Base-by-base conservation (phyloP, 768 basidiomycete species). In the Collybia mongolica region DNA sequence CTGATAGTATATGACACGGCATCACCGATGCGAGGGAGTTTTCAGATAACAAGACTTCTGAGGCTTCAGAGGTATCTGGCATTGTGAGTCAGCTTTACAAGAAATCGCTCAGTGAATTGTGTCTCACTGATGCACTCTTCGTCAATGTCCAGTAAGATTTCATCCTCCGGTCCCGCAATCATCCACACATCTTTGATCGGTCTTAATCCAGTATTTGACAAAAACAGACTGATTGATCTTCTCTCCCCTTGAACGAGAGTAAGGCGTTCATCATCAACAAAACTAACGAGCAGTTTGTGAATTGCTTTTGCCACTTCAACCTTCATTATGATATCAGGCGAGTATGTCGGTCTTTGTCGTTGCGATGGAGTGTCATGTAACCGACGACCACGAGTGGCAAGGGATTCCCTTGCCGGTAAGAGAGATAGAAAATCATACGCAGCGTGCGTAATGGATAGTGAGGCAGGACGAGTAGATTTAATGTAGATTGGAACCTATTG, bases 311-410 rank as follows among this genome's bases (percentile, higher is more conserved):
- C 79, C 9, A 97, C 79, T 9, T 82, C 73, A 5, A 88, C 72
- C 29, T 71, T 72, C 55, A 90, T 74, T 26, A 79, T 58, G 6
- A 79, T 64, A 61, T 96, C 87, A 8, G 83, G 76, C 8, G 83
- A 86, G 62, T 96, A 95, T 2, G 81, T 80, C 9, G 82, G 81
- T 23, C 64, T 74, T 54, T 86, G 82, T 40, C 85, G 73, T 57
- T 95, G 89, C 12, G 78, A 70, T 24, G 79, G 75, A 2, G 93
- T 93, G 46, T 83, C 81, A 46, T 94, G 83, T 9, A 97, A 72
- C 44, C 93, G 74, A 39, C 75, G 81, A 12, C 94, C 93, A n/a
- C 82, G 84, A 28, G 74, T 75, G 7, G 81, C 73, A 2, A 94
- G 74, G 1, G 82, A 69, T 64, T 95, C 93, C 0, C 63, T 73